Conservation (phyloP, 352 stramenopile genomes). For the Globisporangium megalacanthum region DNA sequence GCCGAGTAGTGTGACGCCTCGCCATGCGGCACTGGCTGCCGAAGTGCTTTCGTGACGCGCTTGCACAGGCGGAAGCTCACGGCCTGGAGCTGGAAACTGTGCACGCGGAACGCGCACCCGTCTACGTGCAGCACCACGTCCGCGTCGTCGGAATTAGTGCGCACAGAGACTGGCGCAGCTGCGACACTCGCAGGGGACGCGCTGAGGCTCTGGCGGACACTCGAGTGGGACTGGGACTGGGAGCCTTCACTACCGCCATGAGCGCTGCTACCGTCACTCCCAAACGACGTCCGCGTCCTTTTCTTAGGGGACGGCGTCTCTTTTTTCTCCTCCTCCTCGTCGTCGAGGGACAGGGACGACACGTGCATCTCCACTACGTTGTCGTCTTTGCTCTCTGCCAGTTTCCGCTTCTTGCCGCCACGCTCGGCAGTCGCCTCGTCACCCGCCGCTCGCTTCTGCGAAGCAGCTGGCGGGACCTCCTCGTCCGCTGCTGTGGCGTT, state of each 20-base stretch:
- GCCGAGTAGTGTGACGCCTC: neutral
- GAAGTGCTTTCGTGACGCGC: conserved; percentile 22
- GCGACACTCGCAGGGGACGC: neutral
- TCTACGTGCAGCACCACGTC: conserved; percentile 49
- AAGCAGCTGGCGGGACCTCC: neutral
- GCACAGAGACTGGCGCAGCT: too few species aligned
- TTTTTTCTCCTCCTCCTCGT: too few species aligned
- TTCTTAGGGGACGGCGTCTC: neutral
- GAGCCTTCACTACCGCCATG: conserved; percentile 4
- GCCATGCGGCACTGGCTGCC: conserved; percentile 7
- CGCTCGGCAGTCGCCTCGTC: neutral
- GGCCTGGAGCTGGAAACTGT: conserved; percentile 24
- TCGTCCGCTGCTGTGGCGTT: neutral
- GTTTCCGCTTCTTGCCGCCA: neutral
- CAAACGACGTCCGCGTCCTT: conserved; percentile 4
- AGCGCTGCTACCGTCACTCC: conserved; percentile 6
- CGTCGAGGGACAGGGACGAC: neutral
- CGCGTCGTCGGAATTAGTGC: neutral
- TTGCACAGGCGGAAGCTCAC: conserved; percentile 34
- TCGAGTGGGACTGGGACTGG: neutral
- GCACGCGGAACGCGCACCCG: conserved; percentile 42
- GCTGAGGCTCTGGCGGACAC: neutral
- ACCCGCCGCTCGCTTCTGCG: neutral
- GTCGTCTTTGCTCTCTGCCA: neutral
- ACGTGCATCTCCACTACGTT: neutral